Evolutionary conservation across 768 basidiomycete genomes (phyloP), one percentile per base, ranked within the genome.

Genomic region (Cystobasidium ongulense): DNA sequence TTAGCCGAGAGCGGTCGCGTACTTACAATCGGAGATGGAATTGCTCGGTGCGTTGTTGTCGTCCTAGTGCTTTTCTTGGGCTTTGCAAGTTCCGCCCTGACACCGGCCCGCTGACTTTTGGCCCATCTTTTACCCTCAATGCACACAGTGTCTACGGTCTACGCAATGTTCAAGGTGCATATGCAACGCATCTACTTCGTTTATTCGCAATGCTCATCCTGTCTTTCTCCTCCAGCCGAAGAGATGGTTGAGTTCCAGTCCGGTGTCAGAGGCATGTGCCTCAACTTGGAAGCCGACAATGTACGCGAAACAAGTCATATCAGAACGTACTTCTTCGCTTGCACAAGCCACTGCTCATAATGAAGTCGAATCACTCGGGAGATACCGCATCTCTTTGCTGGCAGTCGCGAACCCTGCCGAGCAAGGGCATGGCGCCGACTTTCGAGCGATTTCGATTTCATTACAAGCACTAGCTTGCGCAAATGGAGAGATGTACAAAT

Each of bases 211-310:
- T 29, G 23, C 31, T 63, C 62, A 63, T 43, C 39, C 72, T 17
- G 17, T 5, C 29, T 31, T 1, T 29, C 35, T n/a, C 76, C 54
- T 7, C 15, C 68, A 77, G 76, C 83, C 93, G 96, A 99, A 85
- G 96, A 99, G 88, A 99, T 99, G 96, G 96, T 99, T 87, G 96
- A 99, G 87, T 99, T 99, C 87, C 92, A 95, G 63, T 98, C 96
- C 64, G 96, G 96, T 84, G 88, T 99, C 80, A 94, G 96, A 82
- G 96, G 96, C 86, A 99, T 99, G 68, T 97, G 94, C 84, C 84
- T 99, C 84, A 99, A 99, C 90, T 90, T 99, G 88, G 96, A 99
- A 85, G 92, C 95, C 84, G 96, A 98, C 76, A 76, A 76, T 75
- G 76, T 76, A 68, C 72, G 43, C 39, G 74, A 74, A 52, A 17